Percentiles rank a stretch among this genome's conserved stretches.
phyloP scores from a whole-genome alignment of 1,284 basidiomycete genomes.

The Boletus smithii region DNA sequence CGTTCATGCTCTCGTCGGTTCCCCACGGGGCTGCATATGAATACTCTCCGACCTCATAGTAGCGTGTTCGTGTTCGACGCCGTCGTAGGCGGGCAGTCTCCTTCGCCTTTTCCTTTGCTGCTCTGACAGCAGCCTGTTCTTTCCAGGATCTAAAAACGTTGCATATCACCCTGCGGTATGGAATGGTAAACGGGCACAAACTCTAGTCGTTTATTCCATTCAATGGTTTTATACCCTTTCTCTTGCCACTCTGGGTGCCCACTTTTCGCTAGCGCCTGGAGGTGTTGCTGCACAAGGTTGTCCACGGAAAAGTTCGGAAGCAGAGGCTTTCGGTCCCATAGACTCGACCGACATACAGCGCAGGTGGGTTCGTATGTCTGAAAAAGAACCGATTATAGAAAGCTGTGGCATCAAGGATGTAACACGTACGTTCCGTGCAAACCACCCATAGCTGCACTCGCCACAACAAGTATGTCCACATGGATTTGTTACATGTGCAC shows the following conservation, averaged over 20 bases:
- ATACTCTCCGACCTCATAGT: constrained; percentile 15
- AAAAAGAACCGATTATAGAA: constrained; percentile 7
- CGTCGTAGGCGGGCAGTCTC: constrained; percentile 12
- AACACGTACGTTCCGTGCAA: constrained; percentile 39
- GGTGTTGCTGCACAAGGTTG: constrained; percentile 47
- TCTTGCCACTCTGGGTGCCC: constrained; percentile 45
- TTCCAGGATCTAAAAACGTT: constrained; percentile 30
- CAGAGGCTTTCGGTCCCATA: constrained; percentile 39
- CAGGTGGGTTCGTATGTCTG: constrained; percentile 41
- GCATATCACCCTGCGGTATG: not conserved
- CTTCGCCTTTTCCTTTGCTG: constrained; percentile 19
- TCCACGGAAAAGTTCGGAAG: constrained; percentile 53
- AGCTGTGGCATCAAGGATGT: not conserved
- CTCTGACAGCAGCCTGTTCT: constrained; percentile 9
- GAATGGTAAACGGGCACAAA: constrained; percentile 27
- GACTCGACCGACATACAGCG: constrained; percentile 45
- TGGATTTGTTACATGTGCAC: constrained; percentile 51
- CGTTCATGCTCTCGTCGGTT: constrained; percentile 2
- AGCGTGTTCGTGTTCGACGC: constrained; percentile 7
- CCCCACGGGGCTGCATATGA: constrained; percentile 6
- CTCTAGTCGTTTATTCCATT: constrained; percentile 47
- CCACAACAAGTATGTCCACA: constrained; percentile 59
- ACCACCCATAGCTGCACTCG: constrained; percentile 50
- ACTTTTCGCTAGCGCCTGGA: constrained; percentile 38
- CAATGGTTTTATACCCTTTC: constrained; percentile 40